Base-by-base conservation (phyloP, 768 basidiomycete species). In the Leucosporidium scottii region DNA sequence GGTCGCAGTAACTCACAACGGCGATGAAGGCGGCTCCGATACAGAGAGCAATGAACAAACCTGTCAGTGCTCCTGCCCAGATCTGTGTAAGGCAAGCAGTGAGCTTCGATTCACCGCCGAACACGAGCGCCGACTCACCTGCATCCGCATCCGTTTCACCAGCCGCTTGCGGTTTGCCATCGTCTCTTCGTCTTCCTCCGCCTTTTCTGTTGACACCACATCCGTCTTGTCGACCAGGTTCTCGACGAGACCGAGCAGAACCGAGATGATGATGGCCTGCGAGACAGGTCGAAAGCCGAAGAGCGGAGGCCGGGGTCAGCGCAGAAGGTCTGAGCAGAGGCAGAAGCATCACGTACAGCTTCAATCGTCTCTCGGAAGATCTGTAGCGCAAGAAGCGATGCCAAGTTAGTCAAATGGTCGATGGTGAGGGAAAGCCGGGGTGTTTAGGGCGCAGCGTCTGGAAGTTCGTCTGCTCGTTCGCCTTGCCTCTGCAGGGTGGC, bases 231-330 rank as follows among this genome's bases (percentile, higher is more conserved):
- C 77, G 8, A 89, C 83, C 70, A 93, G 85, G 72, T 93, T 91
- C 75, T 94, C 86, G n/a, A 90, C 89, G 68, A 97, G 86, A 71
- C 89, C 86, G 61, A 94, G 87, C 58, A 98, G 84, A 65, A 94
- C 91, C 9, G 91, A 89, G 77, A 96, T 80, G 82, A 98, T 91
- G 81, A 97, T 88, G 54, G 56, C 39, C 30, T 44, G 34, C 5
- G 34, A 34, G 5, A 34, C 2, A 44, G n/a, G n/a, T n/a, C 15
- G 39, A 44, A 44, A 10, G 39, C 39, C 30, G 7, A 56, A 20
- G 28, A 23, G 15, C 5, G 6, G 51, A 17, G 5, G 47, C 20
- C 47, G n/a, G 48, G 21, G 28, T 39, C 49, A 48, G 25, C 50
- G 53, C 13, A 34, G 17, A 18, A 31, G 76, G 7, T 88, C 82